Conservation (phyloP, 1,284 basidiomycete species). For the Phenoliferia sp. region DNA sequence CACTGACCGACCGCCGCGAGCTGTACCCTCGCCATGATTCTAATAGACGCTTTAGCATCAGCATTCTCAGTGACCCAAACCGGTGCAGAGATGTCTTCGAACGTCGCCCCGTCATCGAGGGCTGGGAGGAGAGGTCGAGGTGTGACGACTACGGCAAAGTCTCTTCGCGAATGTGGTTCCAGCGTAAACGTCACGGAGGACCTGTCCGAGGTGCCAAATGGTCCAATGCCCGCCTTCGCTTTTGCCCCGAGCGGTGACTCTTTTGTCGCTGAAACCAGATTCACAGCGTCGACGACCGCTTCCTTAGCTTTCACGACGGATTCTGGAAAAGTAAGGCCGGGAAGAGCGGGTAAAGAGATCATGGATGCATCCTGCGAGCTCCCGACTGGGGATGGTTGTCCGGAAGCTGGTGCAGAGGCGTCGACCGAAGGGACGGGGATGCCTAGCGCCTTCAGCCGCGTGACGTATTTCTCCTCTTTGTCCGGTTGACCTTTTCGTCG, state of each 20-base stretch:
- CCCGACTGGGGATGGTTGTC: not conserved
- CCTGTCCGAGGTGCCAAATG: not conserved
- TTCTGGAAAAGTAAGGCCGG: not conserved
- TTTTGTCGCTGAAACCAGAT: not conserved
- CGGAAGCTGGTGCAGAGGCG: not conserved
- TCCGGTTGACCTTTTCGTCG: slow-evolving; percentile 49
- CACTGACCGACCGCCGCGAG: too few species aligned
- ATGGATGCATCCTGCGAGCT: not conserved
- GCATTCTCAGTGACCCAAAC: slow-evolving; percentile 5
- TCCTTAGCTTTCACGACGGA: not conserved
- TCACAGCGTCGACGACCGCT: not conserved
- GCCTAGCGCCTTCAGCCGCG: slow-evolving; percentile 46
- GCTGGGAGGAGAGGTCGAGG: not conserved
- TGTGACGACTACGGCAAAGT: slow-evolving; percentile 1
- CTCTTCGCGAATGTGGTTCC: slow-evolving; percentile 6
- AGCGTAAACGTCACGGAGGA: slow-evolving; percentile 11
- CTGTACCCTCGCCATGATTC: not conserved
- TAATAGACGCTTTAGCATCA: not conserved
- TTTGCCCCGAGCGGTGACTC: not conserved
- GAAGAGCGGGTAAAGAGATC: not conserved
- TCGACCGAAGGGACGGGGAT: slow-evolving; percentile 36
- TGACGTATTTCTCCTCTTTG: slow-evolving; percentile 50
- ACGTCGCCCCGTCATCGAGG: not conserved
- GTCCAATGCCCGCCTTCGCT: not conserved
- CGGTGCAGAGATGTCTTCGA: slow-evolving; percentile 6